Conservation (phyloP, 139 green algal species). For the Edaphochlamys debaryana region DNA sequence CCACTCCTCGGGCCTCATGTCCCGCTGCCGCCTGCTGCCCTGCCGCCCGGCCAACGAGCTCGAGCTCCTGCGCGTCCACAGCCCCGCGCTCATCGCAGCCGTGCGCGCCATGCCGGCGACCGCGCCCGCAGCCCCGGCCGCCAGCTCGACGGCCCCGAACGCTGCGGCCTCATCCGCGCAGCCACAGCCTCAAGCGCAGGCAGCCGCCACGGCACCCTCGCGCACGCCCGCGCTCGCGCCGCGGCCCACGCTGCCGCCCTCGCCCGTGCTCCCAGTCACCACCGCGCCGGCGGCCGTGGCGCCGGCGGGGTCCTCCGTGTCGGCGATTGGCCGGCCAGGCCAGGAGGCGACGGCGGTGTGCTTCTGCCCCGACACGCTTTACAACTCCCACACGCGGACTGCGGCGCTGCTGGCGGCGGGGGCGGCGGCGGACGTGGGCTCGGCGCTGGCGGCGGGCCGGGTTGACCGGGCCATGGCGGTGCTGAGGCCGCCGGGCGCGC, state of each 20-base stretch:
- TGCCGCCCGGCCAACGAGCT: constrained; percentile 58
- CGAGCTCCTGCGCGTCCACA: constrained; percentile 73
- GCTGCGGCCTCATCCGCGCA: no score
- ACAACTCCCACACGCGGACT: constrained; percentile 17
- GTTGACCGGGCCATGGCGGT: constrained; percentile 63
- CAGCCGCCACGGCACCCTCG: no score
- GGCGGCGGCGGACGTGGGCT: constrained; percentile 63
- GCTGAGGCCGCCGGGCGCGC: constrained; percentile 73
- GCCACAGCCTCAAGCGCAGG: no score
- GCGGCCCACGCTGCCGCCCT: no score
- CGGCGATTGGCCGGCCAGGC: not conserved
- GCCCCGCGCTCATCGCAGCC: constrained; percentile 52
- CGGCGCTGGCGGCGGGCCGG: constrained; percentile 54
- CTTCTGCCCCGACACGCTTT: constrained; percentile 18
- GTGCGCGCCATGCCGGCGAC: constrained; percentile 15
- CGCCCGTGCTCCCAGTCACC: no score
- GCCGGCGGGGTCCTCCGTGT: not conserved
- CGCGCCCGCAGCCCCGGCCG: not conserved
- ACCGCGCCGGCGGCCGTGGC: not conserved
- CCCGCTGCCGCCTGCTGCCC: constrained; percentile 42
- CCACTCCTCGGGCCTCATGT: constrained; percentile 47
- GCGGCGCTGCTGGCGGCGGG: constrained; percentile 72
- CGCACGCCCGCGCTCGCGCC: no score
- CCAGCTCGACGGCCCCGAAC: no score
- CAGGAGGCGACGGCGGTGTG: not conserved